Evolutionary conservation across 1,139 yeast genomes (phyloP).

Genomic region (Debaryomyces sp.): DNA sequence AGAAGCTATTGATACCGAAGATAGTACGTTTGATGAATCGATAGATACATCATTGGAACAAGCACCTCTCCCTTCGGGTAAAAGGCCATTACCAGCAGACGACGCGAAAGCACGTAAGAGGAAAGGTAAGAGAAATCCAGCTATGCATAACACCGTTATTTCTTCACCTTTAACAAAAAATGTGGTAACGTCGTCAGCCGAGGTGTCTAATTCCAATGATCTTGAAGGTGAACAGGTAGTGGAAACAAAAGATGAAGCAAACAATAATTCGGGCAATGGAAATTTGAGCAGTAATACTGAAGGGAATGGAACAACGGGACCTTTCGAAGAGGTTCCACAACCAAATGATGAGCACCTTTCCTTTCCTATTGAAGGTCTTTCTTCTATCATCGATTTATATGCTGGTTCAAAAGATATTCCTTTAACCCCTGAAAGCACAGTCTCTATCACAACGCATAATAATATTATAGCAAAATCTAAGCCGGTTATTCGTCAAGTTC

Average conservation of each 20-base stretch:
- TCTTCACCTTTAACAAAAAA: slow-evolving; percentile 23
- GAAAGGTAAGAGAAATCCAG: slow-evolving; percentile 13
- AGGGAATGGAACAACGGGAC: background rate
- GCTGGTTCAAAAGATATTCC: slow-evolving; percentile 10
- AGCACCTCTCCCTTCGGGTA: slow-evolving; percentile 5
- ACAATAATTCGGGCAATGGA: background rate
- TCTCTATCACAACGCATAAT: slow-evolving; percentile 24
- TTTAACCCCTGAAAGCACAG: slow-evolving; percentile 14
- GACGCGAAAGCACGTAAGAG: slow-evolving; percentile 12
- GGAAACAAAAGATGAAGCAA: background rate
- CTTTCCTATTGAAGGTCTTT: slow-evolving; percentile 27
- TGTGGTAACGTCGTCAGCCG: slow-evolving; percentile 12
- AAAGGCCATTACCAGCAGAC: slow-evolving; percentile 13
- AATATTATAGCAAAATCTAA: slow-evolving; percentile 28
- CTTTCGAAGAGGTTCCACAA: background rate
- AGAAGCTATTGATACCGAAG: slow-evolving; percentile 22
- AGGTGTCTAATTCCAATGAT: background rate
- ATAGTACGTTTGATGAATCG: slow-evolving; percentile 9
- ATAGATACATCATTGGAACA: slow-evolving; percentile 10
- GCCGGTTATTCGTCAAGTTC: slow-evolving; percentile 33
- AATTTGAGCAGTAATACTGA: background rate
- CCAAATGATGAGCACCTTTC: slow-evolving; percentile 14
- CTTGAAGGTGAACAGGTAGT: background rate
- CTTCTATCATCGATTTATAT: slow-evolving; percentile 14
- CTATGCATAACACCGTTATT: slow-evolving; percentile 11